A percentile compares a stretch with the other conserved stretches of the same genome.
Evolutionary conservation across 208 protist species (phyloP).

Genomic region (Trypanosoma vivax): DNA sequence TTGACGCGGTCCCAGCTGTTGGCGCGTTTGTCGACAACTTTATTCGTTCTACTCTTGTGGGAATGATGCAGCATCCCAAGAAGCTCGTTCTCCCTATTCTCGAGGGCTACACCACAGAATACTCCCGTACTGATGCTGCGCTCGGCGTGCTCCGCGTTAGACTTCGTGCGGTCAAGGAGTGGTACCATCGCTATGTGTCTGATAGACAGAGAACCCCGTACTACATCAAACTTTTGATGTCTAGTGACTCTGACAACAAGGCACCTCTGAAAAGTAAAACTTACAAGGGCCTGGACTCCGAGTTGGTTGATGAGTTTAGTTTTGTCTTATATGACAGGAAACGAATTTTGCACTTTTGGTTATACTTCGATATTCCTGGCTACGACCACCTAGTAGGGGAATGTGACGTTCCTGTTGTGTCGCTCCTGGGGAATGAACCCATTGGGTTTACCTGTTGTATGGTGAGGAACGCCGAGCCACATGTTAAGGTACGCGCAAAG

Average conservation of each 20-base stretch:
- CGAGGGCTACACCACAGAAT: constrained; percentile 37
- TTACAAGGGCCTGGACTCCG: constrained; percentile 45
- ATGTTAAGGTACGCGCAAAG: constrained; percentile 27
- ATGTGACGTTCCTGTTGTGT: constrained; percentile 35
- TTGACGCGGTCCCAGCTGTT: constrained; percentile 57
- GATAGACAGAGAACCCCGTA: constrained; percentile 55
- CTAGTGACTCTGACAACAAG: constrained; percentile 24
- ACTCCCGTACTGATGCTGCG: constrained; percentile 30
- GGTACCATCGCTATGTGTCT: constrained; percentile 39
- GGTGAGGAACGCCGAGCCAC: constrained; percentile 23
- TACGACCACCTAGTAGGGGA: constrained; percentile 47
- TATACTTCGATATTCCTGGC: constrained; percentile 66
- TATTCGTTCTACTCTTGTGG: constrained; percentile 60
- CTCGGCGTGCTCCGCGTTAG: constrained; percentile 48
- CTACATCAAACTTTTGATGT: constrained; percentile 45
- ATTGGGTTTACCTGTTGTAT: constrained; percentile 35
- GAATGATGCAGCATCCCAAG: constrained; percentile 56
- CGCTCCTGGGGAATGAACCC: constrained; percentile 30
- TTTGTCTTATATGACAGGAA: constrained; percentile 61
- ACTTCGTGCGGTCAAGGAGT: constrained; percentile 38
- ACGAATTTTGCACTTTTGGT: constrained; percentile 46
- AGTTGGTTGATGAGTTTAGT: constrained; percentile 42
- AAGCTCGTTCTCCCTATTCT: constrained; percentile 46
- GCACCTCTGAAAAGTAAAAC: constrained; percentile 37
- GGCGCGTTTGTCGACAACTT: constrained; percentile 56